Conservation (phyloP, 352 stramenopile species). For the Paralagenidium karlingii region DNA sequence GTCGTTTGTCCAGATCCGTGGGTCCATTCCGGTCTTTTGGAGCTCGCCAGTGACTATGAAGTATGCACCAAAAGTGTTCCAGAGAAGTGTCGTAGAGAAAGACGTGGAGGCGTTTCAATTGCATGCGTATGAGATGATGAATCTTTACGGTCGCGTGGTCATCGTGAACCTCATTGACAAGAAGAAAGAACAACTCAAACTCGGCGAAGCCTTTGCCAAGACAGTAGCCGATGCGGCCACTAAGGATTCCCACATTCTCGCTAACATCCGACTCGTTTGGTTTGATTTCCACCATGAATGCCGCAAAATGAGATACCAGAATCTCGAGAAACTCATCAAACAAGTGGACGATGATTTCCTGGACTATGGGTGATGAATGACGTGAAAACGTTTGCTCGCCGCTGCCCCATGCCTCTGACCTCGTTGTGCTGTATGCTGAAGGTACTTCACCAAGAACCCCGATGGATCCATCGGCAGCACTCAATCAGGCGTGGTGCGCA, state of each 20-base stretch:
- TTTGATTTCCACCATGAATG: slow-evolving; percentile 98
- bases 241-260: slow-evolving; percentile 46
- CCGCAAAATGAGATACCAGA: slow-evolving; percentile 88
- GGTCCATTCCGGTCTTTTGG: slow-evolving; percentile 94
- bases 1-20: slow-evolving; percentile 81
- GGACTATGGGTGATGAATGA: slow-evolving; percentile 18
- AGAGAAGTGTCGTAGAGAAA: slow-evolving; percentile 18
- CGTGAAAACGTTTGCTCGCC: neutral
- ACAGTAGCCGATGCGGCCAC: slow-evolving; percentile 30
- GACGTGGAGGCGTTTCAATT: slow-evolving; percentile 40
- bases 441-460: slow-evolving; percentile 40
- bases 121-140: slow-evolving; percentile 49
- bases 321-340: slow-evolving; percentile 84
- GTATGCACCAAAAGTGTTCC: slow-evolving; percentile 88
- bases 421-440: slow-evolving; percentile 2
- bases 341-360: slow-evolving; percentile 78
- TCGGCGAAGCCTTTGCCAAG: slow-evolving; percentile 86
- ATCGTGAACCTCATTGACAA: slow-evolving; percentile 94
- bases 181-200: slow-evolving; percentile 86
- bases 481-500: slow-evolving; percentile 90
- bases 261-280: slow-evolving; percentile 75
- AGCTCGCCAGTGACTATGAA: slow-evolving; percentile 81
- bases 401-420: neutral
- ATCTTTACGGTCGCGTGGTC: slow-evolving; percentile 61
- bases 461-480: slow-evolving; percentile 32